Conservation (phyloP, 768 basidiomycete species). For the Pleurotus giganteus region DNA sequence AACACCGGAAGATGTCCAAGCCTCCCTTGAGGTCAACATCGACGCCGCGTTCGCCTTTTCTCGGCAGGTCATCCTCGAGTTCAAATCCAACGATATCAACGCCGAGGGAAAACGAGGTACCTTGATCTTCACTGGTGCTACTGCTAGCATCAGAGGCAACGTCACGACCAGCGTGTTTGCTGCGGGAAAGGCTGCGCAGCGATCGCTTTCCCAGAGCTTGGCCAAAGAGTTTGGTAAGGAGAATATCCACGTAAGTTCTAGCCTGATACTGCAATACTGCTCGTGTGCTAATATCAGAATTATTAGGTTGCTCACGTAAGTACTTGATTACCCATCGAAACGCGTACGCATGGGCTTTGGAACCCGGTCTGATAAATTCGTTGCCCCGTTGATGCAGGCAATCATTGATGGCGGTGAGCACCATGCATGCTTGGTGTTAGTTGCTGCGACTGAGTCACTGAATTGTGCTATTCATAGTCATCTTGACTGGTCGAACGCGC, state of each 20-base stretch:
- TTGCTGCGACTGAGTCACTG: not conserved
- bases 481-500: slow-evolving; percentile 31
- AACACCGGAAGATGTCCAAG: slow-evolving; percentile 54
- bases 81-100: slow-evolving; percentile 54
- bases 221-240: slow-evolving; percentile 74
- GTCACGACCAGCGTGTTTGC: slow-evolving; percentile 58
- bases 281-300: not conserved
- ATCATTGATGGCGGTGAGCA: slow-evolving; percentile 67
- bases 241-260: slow-evolving; percentile 60
- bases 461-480: slow-evolving; percentile 23
- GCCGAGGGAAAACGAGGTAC: slow-evolving; percentile 64
- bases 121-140: slow-evolving; percentile 73
- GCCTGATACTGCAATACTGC: slow-evolving; percentile 37
- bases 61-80: slow-evolving; percentile 53
- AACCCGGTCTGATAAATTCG: slow-evolving; percentile 53
- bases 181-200: slow-evolving; percentile 59
- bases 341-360: slow-evolving; percentile 52
- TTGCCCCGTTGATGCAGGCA: slow-evolving; percentile 33
- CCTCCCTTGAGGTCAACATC: slow-evolving; percentile 49
- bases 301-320: slow-evolving; percentile 66
- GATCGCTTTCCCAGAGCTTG: slow-evolving; percentile 68
- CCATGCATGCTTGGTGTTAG: too few relatives aligned
- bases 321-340: slow-evolving; percentile 11
- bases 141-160: slow-evolving; percentile 65
- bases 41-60: slow-evolving; percentile 64